Conservation (phyloP, 192 early-diverging fungal genomes). For the Podila minutissima region DNA sequence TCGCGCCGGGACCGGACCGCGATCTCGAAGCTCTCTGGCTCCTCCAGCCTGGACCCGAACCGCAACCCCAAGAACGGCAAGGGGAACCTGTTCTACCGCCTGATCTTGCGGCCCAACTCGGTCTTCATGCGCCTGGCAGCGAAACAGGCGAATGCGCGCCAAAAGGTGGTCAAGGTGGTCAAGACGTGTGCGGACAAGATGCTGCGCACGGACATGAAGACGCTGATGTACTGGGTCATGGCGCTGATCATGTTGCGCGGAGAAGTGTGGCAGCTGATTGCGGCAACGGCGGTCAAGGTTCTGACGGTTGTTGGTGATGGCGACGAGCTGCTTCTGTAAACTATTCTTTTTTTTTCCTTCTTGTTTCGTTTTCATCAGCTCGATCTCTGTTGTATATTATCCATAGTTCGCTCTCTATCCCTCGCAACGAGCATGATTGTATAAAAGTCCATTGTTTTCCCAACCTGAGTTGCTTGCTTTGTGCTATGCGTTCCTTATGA, state of each 20-base stretch:
- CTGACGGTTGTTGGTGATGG: conserved; percentile 42
- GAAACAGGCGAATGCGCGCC: conserved; percentile 19
- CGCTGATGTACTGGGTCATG: conserved; percentile 50
- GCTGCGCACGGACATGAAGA: conserved; percentile 42
- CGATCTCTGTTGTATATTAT: not conserved
- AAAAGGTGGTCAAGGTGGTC: conserved; percentile 40
- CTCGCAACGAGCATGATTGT: too few species aligned
- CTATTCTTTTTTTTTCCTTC: not conserved
- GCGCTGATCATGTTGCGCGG: conserved; percentile 49
- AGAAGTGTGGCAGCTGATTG: conserved; percentile 47
- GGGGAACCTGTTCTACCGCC: conserved; percentile 26
- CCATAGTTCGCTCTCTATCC: not conserved
- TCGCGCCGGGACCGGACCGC: conserved; percentile 28
- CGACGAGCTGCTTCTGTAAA: conserved; percentile 35
- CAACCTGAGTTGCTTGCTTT: too few species aligned
- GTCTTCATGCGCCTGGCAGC: conserved; percentile 36
- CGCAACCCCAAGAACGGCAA: conserved; percentile 11
- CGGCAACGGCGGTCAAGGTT: conserved; percentile 43
- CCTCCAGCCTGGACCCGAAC: not conserved
- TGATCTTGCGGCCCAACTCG: conserved; percentile 46
- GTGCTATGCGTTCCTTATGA: too few species aligned
- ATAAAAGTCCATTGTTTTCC: too few species aligned
- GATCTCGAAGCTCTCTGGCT: conserved; percentile 16
- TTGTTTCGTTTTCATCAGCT: not conserved
- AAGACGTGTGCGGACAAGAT: conserved; percentile 49